Conservation (phyloP, 306 rosid genomes). For the Alnus glutinosa region DNA sequence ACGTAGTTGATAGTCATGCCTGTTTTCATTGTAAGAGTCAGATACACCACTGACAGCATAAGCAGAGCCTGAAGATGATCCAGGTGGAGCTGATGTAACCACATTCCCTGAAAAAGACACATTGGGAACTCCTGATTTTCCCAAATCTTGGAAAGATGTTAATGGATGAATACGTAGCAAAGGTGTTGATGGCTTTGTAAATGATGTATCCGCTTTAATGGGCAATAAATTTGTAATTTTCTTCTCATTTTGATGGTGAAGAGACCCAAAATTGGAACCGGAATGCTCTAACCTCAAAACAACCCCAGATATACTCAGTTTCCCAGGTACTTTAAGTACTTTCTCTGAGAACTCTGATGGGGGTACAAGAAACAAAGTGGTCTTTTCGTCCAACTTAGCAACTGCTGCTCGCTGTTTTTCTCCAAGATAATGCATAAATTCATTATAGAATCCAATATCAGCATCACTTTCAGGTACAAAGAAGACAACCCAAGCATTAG, state of each 20-base stretch:
- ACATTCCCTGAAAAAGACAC: conserved; percentile 45
- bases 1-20: conserved; percentile 54
- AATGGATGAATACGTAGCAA: conserved; percentile 30
- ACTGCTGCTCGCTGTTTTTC: conserved; percentile 96
- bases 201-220: conserved; percentile 39
- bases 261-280: conserved; percentile 48
- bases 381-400: conserved; percentile 81
- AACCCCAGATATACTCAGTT: conserved; percentile 92
- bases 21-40: conserved; percentile 49
- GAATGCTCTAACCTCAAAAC: conserved; percentile 84
- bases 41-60: conserved; percentile 33
- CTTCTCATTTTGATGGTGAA: conserved; percentile 51
- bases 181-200: conserved; percentile 49
- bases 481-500: conserved; percentile 94
- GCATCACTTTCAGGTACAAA: conserved; percentile 92
- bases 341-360: conserved; percentile 93
- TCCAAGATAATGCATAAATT: conserved; percentile 91
- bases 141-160: conserved; percentile 47
- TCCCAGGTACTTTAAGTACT: conserved; percentile 93
- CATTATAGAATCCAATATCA: conserved; percentile 83
- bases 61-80: conserved; percentile 45
- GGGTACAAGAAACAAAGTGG: conserved; percentile 95
- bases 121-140: conserved; percentile 49
- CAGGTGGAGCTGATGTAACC: conserved; percentile 41
- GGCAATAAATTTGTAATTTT: conserved; percentile 40